Evolutionary conservation across 192 early-diverging fungal species (phyloP).

Genomic region (Umbelopsis sp.): DNA sequence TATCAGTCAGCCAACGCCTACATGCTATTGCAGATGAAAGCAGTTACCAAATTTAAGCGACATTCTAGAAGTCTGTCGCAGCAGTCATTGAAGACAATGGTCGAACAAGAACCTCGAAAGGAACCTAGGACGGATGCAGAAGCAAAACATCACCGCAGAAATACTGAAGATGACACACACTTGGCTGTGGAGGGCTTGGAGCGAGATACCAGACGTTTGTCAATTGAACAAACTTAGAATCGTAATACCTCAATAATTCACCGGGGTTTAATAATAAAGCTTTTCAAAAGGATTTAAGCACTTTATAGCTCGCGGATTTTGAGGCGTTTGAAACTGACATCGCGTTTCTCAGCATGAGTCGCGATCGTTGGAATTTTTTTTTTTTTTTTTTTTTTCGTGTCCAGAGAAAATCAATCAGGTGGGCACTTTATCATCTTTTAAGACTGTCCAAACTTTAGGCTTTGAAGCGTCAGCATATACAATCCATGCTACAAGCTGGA

Average conservation of each 20-base stretch:
- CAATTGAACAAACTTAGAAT: slow-evolving; percentile 2
- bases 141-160: background rate
- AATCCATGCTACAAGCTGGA: slow-evolving; percentile 11
- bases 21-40: slow-evolving; percentile 41
- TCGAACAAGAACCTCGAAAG: slow-evolving; percentile 15
- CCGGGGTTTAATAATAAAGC: too few relatives aligned
- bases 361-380: background rate
- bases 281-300: too few relatives aligned
- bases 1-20: background rate
- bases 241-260: background rate
- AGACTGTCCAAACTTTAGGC: too few relatives aligned
- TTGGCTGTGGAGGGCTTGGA: background rate
- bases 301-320: background rate
- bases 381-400: background rate
- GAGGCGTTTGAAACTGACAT: background rate
- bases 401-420: too few relatives aligned
- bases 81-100: slow-evolving; percentile 27
- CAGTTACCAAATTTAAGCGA: slow-evolving; percentile 51
- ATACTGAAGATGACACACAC: background rate
- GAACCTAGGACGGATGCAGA: background rate
- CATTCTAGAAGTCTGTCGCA: slow-evolving; percentile 42
- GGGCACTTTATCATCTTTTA: too few relatives aligned
- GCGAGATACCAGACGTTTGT: background rate
- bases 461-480: background rate
- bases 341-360: background rate